Conservation (phyloP, 1,284 basidiomycete genomes). For the Rhodotorula sp. region DNA sequence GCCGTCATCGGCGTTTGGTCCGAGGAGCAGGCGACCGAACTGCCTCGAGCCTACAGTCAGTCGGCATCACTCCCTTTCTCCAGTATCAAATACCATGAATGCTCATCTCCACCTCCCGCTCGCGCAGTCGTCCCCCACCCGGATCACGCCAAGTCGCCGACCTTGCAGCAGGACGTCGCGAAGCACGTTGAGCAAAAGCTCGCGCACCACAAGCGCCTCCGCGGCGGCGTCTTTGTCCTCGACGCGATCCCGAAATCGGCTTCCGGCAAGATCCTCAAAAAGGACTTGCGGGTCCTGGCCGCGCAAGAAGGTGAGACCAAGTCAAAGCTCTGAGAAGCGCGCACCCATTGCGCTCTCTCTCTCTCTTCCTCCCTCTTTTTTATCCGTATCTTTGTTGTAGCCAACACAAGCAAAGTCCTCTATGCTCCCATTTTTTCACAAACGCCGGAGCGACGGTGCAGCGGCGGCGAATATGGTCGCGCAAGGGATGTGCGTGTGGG, state of each 20-base stretch:
- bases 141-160: slow-evolving; percentile 15
- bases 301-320: slow-evolving; percentile 45
- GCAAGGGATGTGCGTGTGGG: too few species aligned
- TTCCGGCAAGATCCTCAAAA: slow-evolving; percentile 51
- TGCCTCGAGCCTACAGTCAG: slow-evolving; percentile 36
- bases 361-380: not conserved
- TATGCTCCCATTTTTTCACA: not conserved
- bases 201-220: slow-evolving; percentile 53
- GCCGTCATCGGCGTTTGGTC: slow-evolving; percentile 40
- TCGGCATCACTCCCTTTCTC: not conserved
- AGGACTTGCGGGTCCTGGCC: slow-evolving; percentile 47
- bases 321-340: slow-evolving; percentile 14
- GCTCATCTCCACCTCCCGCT: not conserved
- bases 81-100: too few species aligned
- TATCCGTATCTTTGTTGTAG: not conserved
- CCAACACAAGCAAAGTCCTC: not conserved
- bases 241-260: slow-evolving; percentile 53
- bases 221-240: slow-evolving; percentile 53
- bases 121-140: slow-evolving; percentile 29
- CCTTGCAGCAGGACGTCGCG: slow-evolving; percentile 19
- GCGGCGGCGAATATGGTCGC: too few species aligned
- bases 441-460: too few species aligned
- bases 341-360: too few species aligned
- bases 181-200: slow-evolving; percentile 39
- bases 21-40: slow-evolving; percentile 37